These are phyloP conservation scores for Fistulifera pelliculosa DNA, from an alignment of 108 stramenopile species.

Conservation along the genomic window DNA sequence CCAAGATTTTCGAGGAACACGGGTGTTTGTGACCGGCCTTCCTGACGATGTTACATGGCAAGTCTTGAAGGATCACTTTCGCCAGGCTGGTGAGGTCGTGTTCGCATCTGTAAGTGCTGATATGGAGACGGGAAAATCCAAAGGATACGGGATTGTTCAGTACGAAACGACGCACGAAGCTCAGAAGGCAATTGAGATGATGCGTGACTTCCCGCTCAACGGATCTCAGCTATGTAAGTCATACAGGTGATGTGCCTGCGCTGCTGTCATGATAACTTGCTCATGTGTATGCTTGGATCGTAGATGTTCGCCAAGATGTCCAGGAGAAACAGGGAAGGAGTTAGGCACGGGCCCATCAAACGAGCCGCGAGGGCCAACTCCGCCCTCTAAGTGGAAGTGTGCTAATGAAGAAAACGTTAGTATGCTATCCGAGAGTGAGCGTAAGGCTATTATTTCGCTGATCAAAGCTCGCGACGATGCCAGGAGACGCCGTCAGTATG, in stretches of 20 bases:
- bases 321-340: conserved; percentile 37
- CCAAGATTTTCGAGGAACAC: conserved; percentile 53
- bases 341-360: conserved; percentile 8
- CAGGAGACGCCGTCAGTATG: conserved; percentile 47
- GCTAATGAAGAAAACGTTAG: conserved; percentile 54
- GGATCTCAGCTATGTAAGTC: conserved; percentile 17
- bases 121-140: conserved; percentile 45
- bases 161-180: conserved; percentile 69
- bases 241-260: no score
- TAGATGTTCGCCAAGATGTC: conserved; percentile 74
- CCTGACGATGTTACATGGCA: conserved; percentile 62
- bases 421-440: conserved; percentile 33
- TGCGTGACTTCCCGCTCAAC: conserved; percentile 71
- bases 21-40: conserved; percentile 76
- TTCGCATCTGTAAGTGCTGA: conserved; percentile 75
- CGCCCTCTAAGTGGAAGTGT: conserved; percentile 62
- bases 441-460: conserved; percentile 25
- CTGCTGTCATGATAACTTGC: no score
- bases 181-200: conserved; percentile 51
- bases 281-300: neutral
- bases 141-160: conserved; percentile 75
- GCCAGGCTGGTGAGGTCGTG: conserved; percentile 59
- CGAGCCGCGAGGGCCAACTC: conserved; percentile 13
- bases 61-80: conserved; percentile 82
- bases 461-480: conserved; percentile 60